Evolutionary conservation across 23 red algal genomes (phyloP).

Genomic region (Gracilaria caudata): DNA sequence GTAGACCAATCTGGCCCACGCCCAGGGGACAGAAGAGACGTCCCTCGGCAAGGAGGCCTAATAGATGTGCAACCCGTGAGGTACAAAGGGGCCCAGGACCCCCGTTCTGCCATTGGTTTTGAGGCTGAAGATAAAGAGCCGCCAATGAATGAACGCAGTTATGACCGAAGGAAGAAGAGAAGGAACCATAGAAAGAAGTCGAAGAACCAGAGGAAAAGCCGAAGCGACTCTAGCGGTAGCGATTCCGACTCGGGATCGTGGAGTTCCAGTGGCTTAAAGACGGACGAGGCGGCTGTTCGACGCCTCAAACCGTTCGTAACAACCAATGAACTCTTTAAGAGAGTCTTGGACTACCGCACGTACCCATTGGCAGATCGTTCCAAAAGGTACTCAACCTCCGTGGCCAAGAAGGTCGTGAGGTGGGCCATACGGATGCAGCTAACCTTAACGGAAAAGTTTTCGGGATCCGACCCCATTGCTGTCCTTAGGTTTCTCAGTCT

Average conservation of each 20-base stretch:
- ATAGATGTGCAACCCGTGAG: constrained; percentile 2
- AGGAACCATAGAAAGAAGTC: background rate
- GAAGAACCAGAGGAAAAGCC: constrained; percentile 19
- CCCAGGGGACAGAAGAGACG: background rate
- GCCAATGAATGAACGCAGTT: background rate
- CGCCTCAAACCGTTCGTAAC: constrained; percentile 17
- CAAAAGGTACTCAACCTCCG: background rate
- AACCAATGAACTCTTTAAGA: constrained; percentile 32
- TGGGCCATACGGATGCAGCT: constrained; percentile 18
- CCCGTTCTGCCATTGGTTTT: background rate
- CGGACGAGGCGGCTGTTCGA: constrained; percentile 16
- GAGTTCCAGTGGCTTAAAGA: constrained; percentile 11
- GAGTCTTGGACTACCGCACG: constrained; percentile 14
- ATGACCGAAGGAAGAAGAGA: constrained; percentile 20
- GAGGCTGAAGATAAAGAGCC: constrained; percentile 12
- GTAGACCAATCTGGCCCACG: too few relatives aligned
- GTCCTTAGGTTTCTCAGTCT: constrained; percentile 18
- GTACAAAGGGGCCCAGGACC: background rate
- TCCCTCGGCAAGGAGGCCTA: constrained; percentile 2
- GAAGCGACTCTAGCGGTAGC: constrained; percentile 11
- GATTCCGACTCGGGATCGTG: background rate
- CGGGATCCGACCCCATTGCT: constrained; percentile 7
- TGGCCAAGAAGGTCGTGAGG: constrained; percentile 5
- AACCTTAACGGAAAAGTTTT: constrained; percentile 18
- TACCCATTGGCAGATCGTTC: constrained; percentile 12